Conservation (phyloP, 129 eudicot genomes). For the Apium graveolens region DNA sequence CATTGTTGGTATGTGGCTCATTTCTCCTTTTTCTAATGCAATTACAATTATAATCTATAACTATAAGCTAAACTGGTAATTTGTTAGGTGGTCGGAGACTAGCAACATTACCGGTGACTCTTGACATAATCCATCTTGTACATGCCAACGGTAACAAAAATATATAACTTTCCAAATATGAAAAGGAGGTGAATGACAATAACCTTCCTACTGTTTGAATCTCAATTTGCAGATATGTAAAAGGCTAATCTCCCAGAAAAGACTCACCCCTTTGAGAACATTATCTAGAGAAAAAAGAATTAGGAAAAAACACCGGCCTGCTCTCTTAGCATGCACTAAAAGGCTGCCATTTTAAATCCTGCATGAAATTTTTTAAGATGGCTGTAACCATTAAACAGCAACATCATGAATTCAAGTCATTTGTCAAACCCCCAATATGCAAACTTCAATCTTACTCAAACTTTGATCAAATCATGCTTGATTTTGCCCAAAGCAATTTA, state of each 20-base stretch:
- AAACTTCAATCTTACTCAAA: conserved; percentile 79
- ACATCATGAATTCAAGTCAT: conserved; percentile 59
- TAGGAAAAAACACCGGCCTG: conserved; percentile 18
- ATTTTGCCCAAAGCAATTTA: conserved; percentile 29
- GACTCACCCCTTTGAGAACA: conserved; percentile 46
- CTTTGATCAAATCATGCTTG: conserved; percentile 60
- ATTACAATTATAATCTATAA: too few species aligned
- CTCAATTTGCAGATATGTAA: conserved; percentile 43
- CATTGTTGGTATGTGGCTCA: conserved; percentile 29
- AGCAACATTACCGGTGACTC: conserved; percentile 35
- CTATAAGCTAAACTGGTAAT: background rate
- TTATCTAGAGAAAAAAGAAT: conserved; percentile 19
- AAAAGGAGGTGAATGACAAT: background rate
- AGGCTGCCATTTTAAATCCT: conserved; percentile 32
- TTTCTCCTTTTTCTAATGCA: background rate
- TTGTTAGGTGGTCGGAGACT: conserved; percentile 73
- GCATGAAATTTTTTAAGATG: conserved; percentile 50
- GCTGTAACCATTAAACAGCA: conserved; percentile 84
- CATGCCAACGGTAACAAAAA: conserved; percentile 40
- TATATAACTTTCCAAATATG: background rate
- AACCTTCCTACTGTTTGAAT: background rate
- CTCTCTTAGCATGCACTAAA: conserved; percentile 58
- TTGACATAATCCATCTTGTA: conserved; percentile 11
- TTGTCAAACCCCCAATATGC: conserved; percentile 66
- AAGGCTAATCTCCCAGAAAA: conserved; percentile 75